Base-by-base conservation (phyloP, 1,139 yeast species). In the Pichia sp. region DNA sequence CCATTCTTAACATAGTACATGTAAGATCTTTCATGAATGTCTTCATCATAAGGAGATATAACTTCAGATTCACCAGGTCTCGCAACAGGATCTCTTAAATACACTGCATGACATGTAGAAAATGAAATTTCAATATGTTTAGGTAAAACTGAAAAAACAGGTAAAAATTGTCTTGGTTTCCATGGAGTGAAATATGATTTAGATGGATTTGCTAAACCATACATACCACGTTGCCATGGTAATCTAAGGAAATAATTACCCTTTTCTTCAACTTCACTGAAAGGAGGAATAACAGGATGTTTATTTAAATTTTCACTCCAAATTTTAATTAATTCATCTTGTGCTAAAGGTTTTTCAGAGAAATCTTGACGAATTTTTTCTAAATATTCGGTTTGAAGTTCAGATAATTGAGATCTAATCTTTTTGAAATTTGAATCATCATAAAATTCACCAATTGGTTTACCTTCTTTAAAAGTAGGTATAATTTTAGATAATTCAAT, bases 11-110 rank as follows among this genome's bases (percentile, higher is more conserved):
- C 80, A 67, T 92, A 92, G 76, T 83, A 89, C 95, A 89, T 86
- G 72, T 86, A 90, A 35, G 97, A 96, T 65, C 96, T 80, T 68
- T 90, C 95, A 61, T 92, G 97, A 55, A 82, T 80, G 53, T 82
- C 83, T 52, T 80, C 73, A 39, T 84, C 82, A 68, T 84, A 87
- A 44, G 98, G 98, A 42, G 96, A 74, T 50, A 92, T 87, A 47
- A 92, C 96, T 69, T 92, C 98, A 29, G 97, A 86, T 60, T 86
- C 90, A 41, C 96, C 97, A 11, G 97, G 97, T 65, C 97, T 79
- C 11, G 97, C 96, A 46, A 92, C 90, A 16, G 98, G 98, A 64
- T 92, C 96, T 67, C 97, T 82, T 65, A 92, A 70, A 66, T 92
- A 92, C 29, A 92, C 83, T 10, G 97, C 97, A 65, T 90, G 96